Evolutionary conservation across 208 protist genomes (phyloP), one percentile per base, ranked within the genome.

Genomic region (Borovskyia barvae): DNA sequence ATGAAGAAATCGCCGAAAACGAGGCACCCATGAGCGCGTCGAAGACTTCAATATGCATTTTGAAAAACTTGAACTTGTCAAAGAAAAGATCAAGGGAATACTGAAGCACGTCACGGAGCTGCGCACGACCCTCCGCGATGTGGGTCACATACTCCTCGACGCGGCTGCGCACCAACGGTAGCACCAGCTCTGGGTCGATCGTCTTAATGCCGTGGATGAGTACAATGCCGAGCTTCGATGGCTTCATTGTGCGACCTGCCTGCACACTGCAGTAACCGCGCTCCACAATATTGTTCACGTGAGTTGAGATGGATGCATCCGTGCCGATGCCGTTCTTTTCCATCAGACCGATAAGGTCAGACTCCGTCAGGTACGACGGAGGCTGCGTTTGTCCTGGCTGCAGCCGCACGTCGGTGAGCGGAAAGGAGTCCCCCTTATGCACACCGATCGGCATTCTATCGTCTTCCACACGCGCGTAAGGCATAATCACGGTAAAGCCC

Each of bases 251-350:
- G 51, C 87, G 75, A 3, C 87, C 87, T 2, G 87, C 62, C 60
- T 92, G 75, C 37, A 96, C 87, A 36, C 65, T 66, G 77, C 85
- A 92, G 65, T 98, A 98, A 17, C 76, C 83, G 30, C 97, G 79
- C 43, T 98, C 80, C 28, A 97, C 72, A 43, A 99, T 95, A 37
- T 87, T 99, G 61, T 97, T 81, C 25, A 99, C 99, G 75, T 99
- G 98, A 62, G 96, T 77, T 2, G 98, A 97, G 60, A 99, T 99
- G 12, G 98, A 99, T 2, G 98, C 98, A 77, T 99, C 98, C 2
- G 98, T 99, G 28, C 98, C 98, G 51, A 99, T 99, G 29, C 94
- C 90, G 61, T 99, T 80, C 54, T 90, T 89, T 49, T 99, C 97
- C 98, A 99, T 99, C 8, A 95, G 48, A 0, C 75, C 71, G 32